Conservation (phyloP, 2,329 filamentous ascomycete genomes). For the Pseudogymnoascus sp. region DNA sequence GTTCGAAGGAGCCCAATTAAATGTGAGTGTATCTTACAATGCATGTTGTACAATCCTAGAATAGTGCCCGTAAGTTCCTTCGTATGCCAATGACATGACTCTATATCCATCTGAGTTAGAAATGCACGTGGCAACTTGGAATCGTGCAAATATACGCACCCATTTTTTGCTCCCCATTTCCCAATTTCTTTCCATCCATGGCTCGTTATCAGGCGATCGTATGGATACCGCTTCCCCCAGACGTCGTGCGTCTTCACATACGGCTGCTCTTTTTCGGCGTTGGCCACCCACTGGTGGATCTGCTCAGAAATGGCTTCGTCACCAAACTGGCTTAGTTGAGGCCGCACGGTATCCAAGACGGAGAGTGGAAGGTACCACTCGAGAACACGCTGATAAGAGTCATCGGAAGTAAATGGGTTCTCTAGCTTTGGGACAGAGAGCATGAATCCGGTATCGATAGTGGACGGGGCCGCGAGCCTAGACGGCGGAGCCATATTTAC, state of each 20-base stretch:
- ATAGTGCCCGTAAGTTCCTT: slow-evolving; percentile 31
- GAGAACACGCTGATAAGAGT: slow-evolving; percentile 1
- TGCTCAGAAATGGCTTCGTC: slow-evolving; percentile 12
- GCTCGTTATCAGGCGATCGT: slow-evolving; percentile 10
- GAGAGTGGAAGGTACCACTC: slow-evolving; percentile 5
- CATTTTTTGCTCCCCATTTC: slow-evolving; percentile 11
- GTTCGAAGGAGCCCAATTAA: not conserved
- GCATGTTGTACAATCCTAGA: slow-evolving; percentile 38
- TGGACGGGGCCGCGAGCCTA: slow-evolving; percentile 4
- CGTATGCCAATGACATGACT: slow-evolving; percentile 37
- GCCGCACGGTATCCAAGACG: not conserved
- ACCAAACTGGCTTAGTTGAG: slow-evolving; percentile 9
- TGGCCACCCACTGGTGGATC: slow-evolving; percentile 8
- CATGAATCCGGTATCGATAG: slow-evolving; percentile 7
- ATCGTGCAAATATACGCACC: not conserved
- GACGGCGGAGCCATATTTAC: not conserved
- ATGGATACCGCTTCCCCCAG: slow-evolving; percentile 10
- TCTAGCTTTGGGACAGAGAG: slow-evolving; percentile 2
- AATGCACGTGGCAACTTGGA: not conserved
- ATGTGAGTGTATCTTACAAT: slow-evolving; percentile 20
- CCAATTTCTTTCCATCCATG: slow-evolving; percentile 13
- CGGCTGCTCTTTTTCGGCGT: slow-evolving; percentile 13
- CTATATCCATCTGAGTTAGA: slow-evolving; percentile 2
- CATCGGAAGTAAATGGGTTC: slow-evolving; percentile 8
- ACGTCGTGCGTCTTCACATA: slow-evolving; percentile 12